These are phyloP conservation scores for Diaporthe caulivora DNA, from an alignment of 2,329 filamentous ascomycete species.

Conservation along the genomic window DNA sequence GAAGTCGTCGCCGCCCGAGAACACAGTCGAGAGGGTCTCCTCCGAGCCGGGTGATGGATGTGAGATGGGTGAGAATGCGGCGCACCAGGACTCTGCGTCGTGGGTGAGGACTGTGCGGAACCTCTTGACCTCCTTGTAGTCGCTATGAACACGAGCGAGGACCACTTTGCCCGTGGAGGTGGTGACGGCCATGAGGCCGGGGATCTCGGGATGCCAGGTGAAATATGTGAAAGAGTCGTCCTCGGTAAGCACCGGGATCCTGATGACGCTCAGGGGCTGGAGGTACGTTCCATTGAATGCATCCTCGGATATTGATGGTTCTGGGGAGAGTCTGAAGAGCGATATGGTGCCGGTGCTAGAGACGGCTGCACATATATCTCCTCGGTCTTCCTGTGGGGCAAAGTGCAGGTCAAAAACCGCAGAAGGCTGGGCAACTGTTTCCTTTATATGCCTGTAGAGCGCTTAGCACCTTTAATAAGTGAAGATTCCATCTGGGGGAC, in stretches of 20 bases:
- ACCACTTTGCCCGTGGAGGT: conserved; percentile 76
- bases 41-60: conserved; percentile 27
- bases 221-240: conserved; percentile 78
- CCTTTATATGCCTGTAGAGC: conserved; percentile 62
- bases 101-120: conserved; percentile 55
- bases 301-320: conserved; percentile 45
- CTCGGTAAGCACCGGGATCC: conserved; percentile 63
- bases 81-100: conserved; percentile 79
- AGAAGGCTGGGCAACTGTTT: conserved; percentile 73
- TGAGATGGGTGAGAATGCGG: conserved; percentile 65
- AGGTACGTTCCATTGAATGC: conserved; percentile 42
- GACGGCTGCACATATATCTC: conserved; percentile 76
- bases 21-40: conserved; percentile 54
- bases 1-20: conserved; percentile 83
- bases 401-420: conserved; percentile 92
- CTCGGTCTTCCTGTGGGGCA: conserved; percentile 61
- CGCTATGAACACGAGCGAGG: conserved; percentile 61
- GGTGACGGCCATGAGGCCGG: conserved; percentile 74
- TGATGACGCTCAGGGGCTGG: conserved; percentile 57
- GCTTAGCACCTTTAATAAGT: conserved; percentile 42
- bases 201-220: conserved; percentile 74
- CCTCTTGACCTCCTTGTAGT: conserved; percentile 53
- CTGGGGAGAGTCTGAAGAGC: conserved; percentile 69
- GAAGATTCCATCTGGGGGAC: conserved; percentile 46
- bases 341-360: conserved; percentile 81